Conservation (phyloP, 345 rosid genomes). For the Eucalyptus camaldulensis region DNA sequence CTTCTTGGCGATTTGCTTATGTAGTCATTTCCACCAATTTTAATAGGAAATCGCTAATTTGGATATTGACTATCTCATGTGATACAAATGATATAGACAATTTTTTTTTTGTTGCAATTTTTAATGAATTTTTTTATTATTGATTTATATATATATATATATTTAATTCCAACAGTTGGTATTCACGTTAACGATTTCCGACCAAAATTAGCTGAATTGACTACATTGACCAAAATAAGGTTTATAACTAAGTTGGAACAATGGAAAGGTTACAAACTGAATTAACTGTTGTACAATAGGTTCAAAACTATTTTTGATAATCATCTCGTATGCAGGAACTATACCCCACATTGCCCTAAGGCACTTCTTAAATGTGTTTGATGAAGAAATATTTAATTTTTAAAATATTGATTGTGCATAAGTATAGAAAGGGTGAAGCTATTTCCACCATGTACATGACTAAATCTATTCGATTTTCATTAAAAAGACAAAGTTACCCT, state of each 20-base stretch:
- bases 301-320: fast-evolving
- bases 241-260: neutral
- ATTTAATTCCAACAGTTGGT: neutral
- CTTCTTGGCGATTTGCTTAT: neutral
- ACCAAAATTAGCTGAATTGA: fast-evolving
- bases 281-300: fast-evolving
- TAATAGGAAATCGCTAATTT: fast-evolving
- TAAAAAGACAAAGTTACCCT: too few relatives aligned
- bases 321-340: neutral
- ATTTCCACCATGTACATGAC: too few relatives aligned
- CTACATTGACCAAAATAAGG: neutral
- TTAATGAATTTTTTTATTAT: neutral
- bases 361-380: neutral
- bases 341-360: neutral
- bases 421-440: too few relatives aligned
- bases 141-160: too few relatives aligned
- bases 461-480: too few relatives aligned
- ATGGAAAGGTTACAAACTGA: fast-evolving
- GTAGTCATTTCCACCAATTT: fast-evolving
- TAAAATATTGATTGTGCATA: neutral
- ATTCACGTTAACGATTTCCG: fast-evolving
- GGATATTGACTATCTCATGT: too few relatives aligned
- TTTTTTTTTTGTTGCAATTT: neutral
- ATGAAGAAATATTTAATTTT: neutral
- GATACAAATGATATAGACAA: too few relatives aligned